These are phyloP conservation scores for Mediolabrus comicus DNA, from an alignment of 108 stramenopile genomes.

Conservation along the genomic window DNA sequence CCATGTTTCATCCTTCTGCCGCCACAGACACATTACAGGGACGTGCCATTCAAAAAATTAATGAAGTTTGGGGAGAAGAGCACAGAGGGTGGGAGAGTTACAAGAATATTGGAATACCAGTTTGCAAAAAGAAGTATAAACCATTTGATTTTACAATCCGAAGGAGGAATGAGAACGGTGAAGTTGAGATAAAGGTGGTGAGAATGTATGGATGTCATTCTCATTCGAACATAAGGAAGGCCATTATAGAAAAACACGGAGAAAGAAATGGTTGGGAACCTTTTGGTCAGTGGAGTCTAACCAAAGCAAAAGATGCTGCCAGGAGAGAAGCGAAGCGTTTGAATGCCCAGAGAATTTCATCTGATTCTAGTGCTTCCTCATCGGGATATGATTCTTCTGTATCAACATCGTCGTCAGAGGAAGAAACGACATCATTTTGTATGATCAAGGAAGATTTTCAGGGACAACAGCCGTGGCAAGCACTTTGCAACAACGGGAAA, in stretches of 20 bases:
- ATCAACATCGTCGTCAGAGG: conserved; percentile 18
- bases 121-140: conserved; percentile 89
- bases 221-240: conserved; percentile 63
- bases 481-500: conserved; percentile 74
- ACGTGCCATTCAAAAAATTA: conserved; percentile 77
- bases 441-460: conserved; percentile 38
- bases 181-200: conserved; percentile 55
- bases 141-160: conserved; percentile 66
- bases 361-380: conserved; percentile 3
- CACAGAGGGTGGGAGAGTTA: conserved; percentile 49
- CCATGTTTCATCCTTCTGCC: conserved; percentile 81
- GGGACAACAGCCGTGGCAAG: conserved; percentile 42
- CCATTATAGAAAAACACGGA: conserved; percentile 65
- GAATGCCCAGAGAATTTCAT: conserved; percentile 21
- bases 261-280: conserved; percentile 83
- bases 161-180: conserved; percentile 12
- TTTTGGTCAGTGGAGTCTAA: conserved; percentile 84
- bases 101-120: conserved; percentile 79
- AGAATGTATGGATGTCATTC: conserved; percentile 81
- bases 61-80: conserved; percentile 74
- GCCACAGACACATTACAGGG: conserved; percentile 80
- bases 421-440: conserved; percentile 11
- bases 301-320: conserved; percentile 67
- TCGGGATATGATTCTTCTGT: conserved; percentile 23
- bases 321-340: conserved; percentile 52